These are phyloP conservation scores for Ophiostoma australiae DNA, from an alignment of 2,329 filamentous ascomycete species.

Conservation along the genomic window DNA sequence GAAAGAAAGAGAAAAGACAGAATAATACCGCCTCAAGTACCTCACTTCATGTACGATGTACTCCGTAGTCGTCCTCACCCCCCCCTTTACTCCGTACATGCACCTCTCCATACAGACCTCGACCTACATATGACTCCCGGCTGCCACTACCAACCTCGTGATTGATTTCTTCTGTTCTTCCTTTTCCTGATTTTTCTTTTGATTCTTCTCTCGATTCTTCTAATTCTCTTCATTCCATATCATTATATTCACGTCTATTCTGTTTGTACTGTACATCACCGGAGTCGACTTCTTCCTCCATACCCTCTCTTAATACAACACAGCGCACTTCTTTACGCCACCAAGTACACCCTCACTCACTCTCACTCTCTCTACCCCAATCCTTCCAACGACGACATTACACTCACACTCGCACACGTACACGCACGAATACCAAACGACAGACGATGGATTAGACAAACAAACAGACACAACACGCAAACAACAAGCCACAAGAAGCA, in stretches of 20 bases:
- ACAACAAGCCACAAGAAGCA: not conserved
- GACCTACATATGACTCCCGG: conserved; percentile 7
- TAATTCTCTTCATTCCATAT: not conserved
- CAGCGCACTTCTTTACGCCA: not conserved
- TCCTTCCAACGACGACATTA: conserved; percentile 10
- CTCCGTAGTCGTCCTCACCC: too few species aligned
- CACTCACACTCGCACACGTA: not conserved
- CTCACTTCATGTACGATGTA: not conserved
- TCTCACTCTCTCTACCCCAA: not conserved
- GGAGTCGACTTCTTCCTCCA: not conserved
- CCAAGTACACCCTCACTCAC: not conserved
- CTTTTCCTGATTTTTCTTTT: not conserved
- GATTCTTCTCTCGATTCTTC: not conserved
- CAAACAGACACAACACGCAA: conserved; percentile 5
- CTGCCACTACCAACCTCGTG: conserved; percentile 1
- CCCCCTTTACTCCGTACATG: too few species aligned
- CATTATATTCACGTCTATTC: not conserved
- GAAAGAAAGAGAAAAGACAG: not conserved
- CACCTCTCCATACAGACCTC: not conserved
- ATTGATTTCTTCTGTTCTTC: conserved; percentile 1
- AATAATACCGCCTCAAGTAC: conserved; percentile 2
- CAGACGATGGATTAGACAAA: not conserved
- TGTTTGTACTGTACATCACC: not conserved
- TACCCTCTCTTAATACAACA: conserved; percentile 1
- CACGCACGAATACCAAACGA: not conserved